These are phyloP conservation scores for Naematelia aurantialba DNA, from an alignment of 768 basidiomycete species.

Conservation along the genomic window DNA sequence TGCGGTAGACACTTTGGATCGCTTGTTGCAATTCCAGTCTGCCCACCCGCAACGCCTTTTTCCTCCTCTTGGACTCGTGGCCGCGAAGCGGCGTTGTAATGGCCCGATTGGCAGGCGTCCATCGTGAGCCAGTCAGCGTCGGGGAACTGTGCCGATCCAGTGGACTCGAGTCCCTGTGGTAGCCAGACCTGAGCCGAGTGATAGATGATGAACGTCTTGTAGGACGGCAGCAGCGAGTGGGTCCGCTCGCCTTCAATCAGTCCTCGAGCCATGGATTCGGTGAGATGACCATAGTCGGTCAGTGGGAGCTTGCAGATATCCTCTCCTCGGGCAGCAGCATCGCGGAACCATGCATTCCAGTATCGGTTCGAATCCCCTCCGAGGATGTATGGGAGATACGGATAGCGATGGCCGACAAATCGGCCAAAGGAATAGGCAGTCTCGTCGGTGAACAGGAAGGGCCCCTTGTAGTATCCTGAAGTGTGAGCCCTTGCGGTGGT, in stretches of 20 bases:
- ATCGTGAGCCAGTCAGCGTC: slow-evolving; percentile 16
- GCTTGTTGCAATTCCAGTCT: neutral
- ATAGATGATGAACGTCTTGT: slow-evolving; percentile 6
- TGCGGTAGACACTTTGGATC: slow-evolving; percentile 1
- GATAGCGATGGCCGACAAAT: slow-evolving; percentile 23
- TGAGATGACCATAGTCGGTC: slow-evolving; percentile 7
- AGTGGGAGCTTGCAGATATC: slow-evolving; percentile 4
- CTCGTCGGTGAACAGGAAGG: slow-evolving; percentile 13
- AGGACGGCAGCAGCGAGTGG: neutral
- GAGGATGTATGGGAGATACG: slow-evolving; percentile 19
- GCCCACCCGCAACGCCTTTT: neutral
- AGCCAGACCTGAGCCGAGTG: slow-evolving; percentile 19
- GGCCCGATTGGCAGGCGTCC: slow-evolving; percentile 19
- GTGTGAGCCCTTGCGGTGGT: neutral
- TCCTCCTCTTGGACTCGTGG: neutral
- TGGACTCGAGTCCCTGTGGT: slow-evolving; percentile 1
- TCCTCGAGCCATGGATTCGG: slow-evolving; percentile 16
- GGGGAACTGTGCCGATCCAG: slow-evolving; percentile 12
- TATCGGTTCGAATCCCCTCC: slow-evolving; percentile 20
- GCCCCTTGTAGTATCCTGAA: slow-evolving; percentile 8
- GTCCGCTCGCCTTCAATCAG: slow-evolving; percentile 8
- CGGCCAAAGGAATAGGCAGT: slow-evolving; percentile 10
- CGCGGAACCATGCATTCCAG: slow-evolving; percentile 10
- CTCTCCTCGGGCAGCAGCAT: neutral
- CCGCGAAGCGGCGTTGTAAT: neutral